Conservation (phyloP, 768 basidiomycete species). For the Kwoniella newhampshirensis region DNA sequence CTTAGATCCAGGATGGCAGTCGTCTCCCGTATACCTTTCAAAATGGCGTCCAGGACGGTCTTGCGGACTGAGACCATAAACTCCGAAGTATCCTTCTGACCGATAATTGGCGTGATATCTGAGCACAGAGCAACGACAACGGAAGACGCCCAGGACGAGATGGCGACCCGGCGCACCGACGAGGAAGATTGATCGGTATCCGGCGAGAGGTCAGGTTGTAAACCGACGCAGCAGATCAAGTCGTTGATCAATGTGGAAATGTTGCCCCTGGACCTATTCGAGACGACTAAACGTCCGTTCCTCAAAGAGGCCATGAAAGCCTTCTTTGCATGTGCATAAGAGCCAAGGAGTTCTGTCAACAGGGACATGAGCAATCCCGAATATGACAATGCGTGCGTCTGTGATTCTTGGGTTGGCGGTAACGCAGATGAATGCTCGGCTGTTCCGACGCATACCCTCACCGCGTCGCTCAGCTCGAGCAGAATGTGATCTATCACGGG, state of each 20-base stretch:
- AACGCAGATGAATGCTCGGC: not conserved
- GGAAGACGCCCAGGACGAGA: conserved; percentile 59
- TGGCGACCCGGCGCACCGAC: conserved; percentile 40
- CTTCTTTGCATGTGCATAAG: conserved; percentile 86
- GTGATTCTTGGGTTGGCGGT: not conserved
- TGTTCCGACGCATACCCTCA: conserved; percentile 4
- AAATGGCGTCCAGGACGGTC: conserved; percentile 83
- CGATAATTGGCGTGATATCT: conserved; percentile 67
- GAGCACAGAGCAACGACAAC: conserved; percentile 90
- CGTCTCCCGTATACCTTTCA: conserved; percentile 79
- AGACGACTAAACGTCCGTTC: conserved; percentile 55
- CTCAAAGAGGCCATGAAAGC: conserved; percentile 76
- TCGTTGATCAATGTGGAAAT: conserved; percentile 78
- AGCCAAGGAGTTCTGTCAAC: conserved; percentile 86
- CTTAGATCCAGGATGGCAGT: conserved; percentile 62
- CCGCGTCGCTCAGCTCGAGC: conserved; percentile 14
- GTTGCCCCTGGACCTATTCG: conserved; percentile 62
- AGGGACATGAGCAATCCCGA: conserved; percentile 39
- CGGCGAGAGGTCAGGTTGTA: conserved; percentile 61
- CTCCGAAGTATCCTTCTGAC: conserved; percentile 70
- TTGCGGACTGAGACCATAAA: conserved; percentile 90
- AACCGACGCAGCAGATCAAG: conserved; percentile 72
- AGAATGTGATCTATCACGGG: conserved; percentile 19
- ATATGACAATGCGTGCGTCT: conserved; percentile 16
- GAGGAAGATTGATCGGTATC: conserved; percentile 59